phyloP scores from a whole-genome alignment of 2,329 filamentous ascomycete genomes.

The Dryadomyces quercivorus region DNA sequence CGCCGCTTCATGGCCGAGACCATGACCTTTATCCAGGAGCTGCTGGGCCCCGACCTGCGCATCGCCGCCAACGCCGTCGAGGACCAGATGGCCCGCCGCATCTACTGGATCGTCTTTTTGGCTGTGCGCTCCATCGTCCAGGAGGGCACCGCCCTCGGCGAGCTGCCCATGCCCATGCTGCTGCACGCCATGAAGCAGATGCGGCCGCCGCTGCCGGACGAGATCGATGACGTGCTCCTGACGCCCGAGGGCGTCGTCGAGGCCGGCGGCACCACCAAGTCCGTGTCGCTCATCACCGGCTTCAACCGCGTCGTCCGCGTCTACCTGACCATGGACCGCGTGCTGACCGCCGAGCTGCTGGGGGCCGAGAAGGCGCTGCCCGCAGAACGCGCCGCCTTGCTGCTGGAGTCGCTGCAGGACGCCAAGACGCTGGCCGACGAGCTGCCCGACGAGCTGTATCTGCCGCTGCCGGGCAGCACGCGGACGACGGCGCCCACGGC shows the following conservation, averaged over 20 bases:
- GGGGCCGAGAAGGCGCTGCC: constrained; percentile 33
- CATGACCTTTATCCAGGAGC: constrained; percentile 53
- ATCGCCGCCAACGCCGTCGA: constrained; percentile 52
- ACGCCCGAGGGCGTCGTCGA: constrained; percentile 48
- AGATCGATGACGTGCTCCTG: constrained; percentile 77
- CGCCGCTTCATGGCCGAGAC: constrained; percentile 63
- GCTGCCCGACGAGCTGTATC: constrained; percentile 52
- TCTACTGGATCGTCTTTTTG: constrained; percentile 77
- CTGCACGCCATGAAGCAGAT: constrained; percentile 46
- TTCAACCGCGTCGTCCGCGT: constrained; percentile 73
- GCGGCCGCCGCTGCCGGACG: constrained; percentile 62
- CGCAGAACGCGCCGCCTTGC: constrained; percentile 61
- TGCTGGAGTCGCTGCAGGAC: constrained; percentile 57
- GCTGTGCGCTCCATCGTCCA: constrained; percentile 67
- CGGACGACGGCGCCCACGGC: constrained; percentile 21
- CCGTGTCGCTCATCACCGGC: constrained; percentile 58
- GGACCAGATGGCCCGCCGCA: constrained; percentile 60
- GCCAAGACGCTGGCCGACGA: constrained; percentile 58
- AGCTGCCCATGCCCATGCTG: constrained; percentile 60
- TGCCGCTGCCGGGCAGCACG: constrained; percentile 9
- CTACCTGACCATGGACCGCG: constrained; percentile 66
- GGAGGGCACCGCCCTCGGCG: constrained; percentile 57
- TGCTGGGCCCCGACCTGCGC: constrained; percentile 34
- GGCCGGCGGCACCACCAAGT: constrained; percentile 25
- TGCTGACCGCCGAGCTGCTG: constrained; percentile 29